Percentiles rank a stretch among this genome's conserved stretches.
phyloP scores from a whole-genome alignment of 148 eudicot species.

The Chenopodium quinoa region DNA sequence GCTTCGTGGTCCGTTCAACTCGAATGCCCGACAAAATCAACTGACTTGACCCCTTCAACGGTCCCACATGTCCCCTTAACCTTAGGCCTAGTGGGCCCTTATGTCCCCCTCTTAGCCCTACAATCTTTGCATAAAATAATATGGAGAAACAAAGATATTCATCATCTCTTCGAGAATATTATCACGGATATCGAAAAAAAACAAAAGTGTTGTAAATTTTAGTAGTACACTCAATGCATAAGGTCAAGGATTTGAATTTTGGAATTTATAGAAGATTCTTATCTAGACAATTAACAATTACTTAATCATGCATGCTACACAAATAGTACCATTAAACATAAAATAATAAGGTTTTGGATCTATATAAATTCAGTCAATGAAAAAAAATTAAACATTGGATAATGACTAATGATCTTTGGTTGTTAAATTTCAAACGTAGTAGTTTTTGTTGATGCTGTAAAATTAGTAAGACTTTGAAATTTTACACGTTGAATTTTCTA shows the following conservation, averaged over 20 bases:
- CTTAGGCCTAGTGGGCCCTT: conserved; percentile 24
- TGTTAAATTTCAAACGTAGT: too few relatives aligned
- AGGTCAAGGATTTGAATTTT: conserved; percentile 19
- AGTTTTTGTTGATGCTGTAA: too few relatives aligned
- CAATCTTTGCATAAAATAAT: neutral
- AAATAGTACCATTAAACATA: too few relatives aligned
- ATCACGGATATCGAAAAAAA: neutral
- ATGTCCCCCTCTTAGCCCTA: conserved; percentile 32
- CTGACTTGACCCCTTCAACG: conserved; percentile 21
- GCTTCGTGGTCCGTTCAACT: conserved; percentile 23
- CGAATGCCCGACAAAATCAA: conserved; percentile 19
- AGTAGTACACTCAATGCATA: conserved; percentile 9
- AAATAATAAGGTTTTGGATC: too few relatives aligned
- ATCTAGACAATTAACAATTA: neutral
- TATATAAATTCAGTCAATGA: too few relatives aligned
- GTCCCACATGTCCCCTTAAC: conserved; percentile 32
- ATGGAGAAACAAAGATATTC: neutral
- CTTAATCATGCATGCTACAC: neutral
- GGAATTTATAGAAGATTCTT: neutral
- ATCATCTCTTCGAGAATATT: neutral
- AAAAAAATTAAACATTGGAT: too few relatives aligned
- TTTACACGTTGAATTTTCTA: too few relatives aligned
- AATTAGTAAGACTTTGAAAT: too few relatives aligned
- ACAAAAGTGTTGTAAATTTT: neutral
- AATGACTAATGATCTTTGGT: too few relatives aligned